Conservation (phyloP, 768 basidiomycete species). For the Russula dissimulans region DNA sequence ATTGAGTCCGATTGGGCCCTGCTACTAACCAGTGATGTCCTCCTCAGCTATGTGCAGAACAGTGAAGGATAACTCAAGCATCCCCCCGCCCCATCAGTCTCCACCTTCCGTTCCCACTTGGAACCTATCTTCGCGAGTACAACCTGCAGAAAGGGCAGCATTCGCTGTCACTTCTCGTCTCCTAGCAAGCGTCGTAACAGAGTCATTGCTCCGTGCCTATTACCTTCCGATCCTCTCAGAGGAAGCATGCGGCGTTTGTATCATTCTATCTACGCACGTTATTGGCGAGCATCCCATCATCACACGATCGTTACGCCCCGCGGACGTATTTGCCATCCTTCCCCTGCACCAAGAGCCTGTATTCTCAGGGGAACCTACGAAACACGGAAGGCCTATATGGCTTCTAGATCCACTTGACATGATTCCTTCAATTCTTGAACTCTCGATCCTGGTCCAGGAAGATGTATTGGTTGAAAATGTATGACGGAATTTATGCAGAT, state of each 20-base stretch:
- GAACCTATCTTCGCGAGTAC: slow-evolving; percentile 1
- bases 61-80: background rate
- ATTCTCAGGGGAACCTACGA: slow-evolving; percentile 27
- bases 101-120: background rate
- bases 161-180: slow-evolving; percentile 43
- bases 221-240: slow-evolving; percentile 29
- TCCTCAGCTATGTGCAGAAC: background rate
- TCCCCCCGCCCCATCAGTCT: background rate
- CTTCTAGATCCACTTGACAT: slow-evolving; percentile 53
- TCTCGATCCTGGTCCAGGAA: slow-evolving; percentile 21
- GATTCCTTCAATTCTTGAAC: slow-evolving; percentile 36
- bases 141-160: slow-evolving; percentile 24
- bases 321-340: slow-evolving; percentile 40
- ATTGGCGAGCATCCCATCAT: slow-evolving; percentile 28
- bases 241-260: slow-evolving; percentile 29
- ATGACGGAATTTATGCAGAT: background rate
- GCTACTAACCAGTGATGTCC: background rate
- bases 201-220: slow-evolving; percentile 36
- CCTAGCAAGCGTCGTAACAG: slow-evolving; percentile 41
- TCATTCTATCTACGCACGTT: slow-evolving; percentile 32
- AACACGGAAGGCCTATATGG: slow-evolving; percentile 35
- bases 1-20: background rate
- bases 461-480: background rate
- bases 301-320: slow-evolving; percentile 28
- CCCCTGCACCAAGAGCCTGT: slow-evolving; percentile 40